Evolutionary conservation across 768 basidiomycete genomes (phyloP).

Genomic region (Boletus bicolor): DNA sequence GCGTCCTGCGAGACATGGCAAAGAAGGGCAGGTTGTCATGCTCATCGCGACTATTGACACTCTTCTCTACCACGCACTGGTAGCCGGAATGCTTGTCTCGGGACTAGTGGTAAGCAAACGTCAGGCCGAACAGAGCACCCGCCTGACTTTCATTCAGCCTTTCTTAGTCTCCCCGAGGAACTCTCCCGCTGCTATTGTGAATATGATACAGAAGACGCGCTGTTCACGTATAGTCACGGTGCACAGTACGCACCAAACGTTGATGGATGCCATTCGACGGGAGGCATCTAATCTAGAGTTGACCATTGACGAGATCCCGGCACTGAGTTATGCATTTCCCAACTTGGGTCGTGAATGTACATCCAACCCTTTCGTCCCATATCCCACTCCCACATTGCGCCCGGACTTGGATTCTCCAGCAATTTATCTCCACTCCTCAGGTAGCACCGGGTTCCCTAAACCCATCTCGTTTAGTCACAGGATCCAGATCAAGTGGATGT

Average conservation of each 20-base stretch:
- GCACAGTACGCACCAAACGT: not conserved
- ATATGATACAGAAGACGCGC: constrained; percentile 18
- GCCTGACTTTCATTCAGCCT: constrained; percentile 16
- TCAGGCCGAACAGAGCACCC: not conserved
- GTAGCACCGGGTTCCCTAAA: constrained; percentile 49
- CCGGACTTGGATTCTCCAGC: constrained; percentile 12
- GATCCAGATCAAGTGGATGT: constrained; percentile 33
- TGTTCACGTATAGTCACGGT: constrained; percentile 21
- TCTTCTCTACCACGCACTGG: constrained; percentile 27
- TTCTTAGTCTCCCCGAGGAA: constrained; percentile 24
- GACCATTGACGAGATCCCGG: constrained; percentile 8
- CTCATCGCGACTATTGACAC: constrained; percentile 33
- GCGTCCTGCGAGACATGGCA: constrained; percentile 15
- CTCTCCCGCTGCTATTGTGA: constrained; percentile 16
- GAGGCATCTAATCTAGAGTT: not conserved
- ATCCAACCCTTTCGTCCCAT: constrained; percentile 11
- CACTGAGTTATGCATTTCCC: constrained; percentile 33
- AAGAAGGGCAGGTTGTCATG: constrained; percentile 29
- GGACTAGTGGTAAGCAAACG: constrained; percentile 27
- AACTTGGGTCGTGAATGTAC: constrained; percentile 23
- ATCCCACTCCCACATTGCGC: constrained; percentile 1
- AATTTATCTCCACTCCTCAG: constrained; percentile 22
- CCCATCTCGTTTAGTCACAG: constrained; percentile 35
- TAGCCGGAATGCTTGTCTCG: constrained; percentile 27
- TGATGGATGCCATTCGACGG: constrained; percentile 11